phyloP scores from a whole-genome alignment of 768 basidiomycete species.

The Psilocybe tampanensis region DNA sequence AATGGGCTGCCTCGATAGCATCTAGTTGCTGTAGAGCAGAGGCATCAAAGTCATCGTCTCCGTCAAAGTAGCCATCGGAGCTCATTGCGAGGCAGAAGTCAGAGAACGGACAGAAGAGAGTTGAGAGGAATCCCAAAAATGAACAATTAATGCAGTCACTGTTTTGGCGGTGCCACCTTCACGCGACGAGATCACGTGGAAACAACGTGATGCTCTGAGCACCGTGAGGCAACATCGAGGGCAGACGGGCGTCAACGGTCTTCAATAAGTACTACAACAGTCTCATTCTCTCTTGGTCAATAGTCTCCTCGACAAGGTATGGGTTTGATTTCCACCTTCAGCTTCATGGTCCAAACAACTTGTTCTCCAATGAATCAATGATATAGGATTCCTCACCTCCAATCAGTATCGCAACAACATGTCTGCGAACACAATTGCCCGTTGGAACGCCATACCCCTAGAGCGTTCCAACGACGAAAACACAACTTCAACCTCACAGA shows the following conservation, averaged over 20 bases:
- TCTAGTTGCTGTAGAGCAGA: constrained; percentile 64
- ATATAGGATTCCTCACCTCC: background rate
- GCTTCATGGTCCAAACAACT: background rate
- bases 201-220: background rate
- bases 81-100: constrained; percentile 48
- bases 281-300: background rate
- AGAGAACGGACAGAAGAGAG: background rate
- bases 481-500: constrained; percentile 34
- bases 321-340: background rate
- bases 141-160: background rate
- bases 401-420: constrained; percentile 35
- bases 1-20: constrained; percentile 67
- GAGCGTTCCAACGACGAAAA: constrained; percentile 30
- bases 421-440: constrained; percentile 66
- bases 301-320: background rate
- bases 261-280: too few species aligned
- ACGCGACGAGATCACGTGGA: constrained; percentile 32
- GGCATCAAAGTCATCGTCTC: constrained; percentile 62
- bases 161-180: constrained; percentile 9
- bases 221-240: background rate
- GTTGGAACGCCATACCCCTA: constrained; percentile 73
- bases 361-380: background rate
- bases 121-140: background rate
- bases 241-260: background rate
- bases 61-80: constrained; percentile 75